Conservation (phyloP, 139 green algal genomes). For the Tetraselmis chui region DNA sequence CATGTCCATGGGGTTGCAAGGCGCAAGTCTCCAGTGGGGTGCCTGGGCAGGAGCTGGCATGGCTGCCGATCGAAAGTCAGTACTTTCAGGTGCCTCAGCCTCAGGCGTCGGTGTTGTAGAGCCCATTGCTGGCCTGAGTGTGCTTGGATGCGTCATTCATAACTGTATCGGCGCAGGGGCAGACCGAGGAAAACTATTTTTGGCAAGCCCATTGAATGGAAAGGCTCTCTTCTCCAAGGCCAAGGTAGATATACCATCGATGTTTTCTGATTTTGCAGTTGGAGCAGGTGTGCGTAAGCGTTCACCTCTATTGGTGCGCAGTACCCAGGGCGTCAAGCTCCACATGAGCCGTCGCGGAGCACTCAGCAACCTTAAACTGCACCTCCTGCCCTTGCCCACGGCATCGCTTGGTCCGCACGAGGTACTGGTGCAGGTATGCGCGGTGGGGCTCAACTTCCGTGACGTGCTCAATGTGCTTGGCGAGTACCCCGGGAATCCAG, state of each 20-base stretch:
- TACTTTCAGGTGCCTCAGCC: background rate
- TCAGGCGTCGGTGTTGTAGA: background rate
- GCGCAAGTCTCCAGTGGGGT: constrained; percentile 75
- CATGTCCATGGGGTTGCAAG: constrained; percentile 13
- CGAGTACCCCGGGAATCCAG: constrained; percentile 86
- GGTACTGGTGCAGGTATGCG: constrained; percentile 47
- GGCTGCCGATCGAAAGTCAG: constrained; percentile 34
- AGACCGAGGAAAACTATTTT: background rate
- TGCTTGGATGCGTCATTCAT: background rate
- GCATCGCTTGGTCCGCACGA: background rate
- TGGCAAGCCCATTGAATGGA: background rate
- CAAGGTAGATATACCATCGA: background rate
- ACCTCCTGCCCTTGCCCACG: background rate
- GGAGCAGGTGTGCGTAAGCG: background rate
- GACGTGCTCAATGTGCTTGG: constrained; percentile 73
- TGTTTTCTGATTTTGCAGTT: background rate
- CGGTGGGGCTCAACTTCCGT: constrained; percentile 82
- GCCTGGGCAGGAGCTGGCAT: constrained; percentile 81
- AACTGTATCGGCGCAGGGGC: background rate
- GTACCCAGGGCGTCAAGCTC: background rate
- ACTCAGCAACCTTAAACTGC: background rate
- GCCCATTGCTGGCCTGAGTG: background rate
- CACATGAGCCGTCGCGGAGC: background rate
- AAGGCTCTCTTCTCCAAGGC: background rate
- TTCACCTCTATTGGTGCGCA: background rate